Evolutionary conservation across 345 rosid species (phyloP).

Genomic region (Rhizophora apiculata): DNA sequence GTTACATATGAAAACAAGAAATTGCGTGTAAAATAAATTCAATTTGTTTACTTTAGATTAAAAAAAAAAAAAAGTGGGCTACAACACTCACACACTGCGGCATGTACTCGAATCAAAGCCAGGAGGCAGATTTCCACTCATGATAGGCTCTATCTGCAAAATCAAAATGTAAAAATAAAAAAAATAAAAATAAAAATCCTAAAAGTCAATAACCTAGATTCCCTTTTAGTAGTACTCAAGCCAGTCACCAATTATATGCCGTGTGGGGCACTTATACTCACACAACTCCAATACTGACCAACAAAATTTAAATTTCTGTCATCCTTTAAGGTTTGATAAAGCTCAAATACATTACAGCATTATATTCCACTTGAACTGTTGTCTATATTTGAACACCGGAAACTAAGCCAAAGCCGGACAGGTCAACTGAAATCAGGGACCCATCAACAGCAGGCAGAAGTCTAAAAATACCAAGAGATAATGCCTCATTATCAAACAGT

Average conservation of each 20-base stretch:
- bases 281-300: not conserved
- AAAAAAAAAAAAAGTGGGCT: not conserved
- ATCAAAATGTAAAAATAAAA: not conserved
- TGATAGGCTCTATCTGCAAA: slow-evolving; percentile 37
- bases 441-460: too few species aligned
- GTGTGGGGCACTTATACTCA: not conserved
- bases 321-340: too few species aligned
- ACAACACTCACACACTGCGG: slow-evolving; percentile 37
- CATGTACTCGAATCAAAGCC: slow-evolving; percentile 31
- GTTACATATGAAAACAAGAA: not conserved
- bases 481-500: too few species aligned
- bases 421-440: too few species aligned
- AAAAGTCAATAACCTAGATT: slow-evolving; percentile 7
- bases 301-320: not conserved
- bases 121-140: slow-evolving; percentile 38
- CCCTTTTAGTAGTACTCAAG: not conserved
- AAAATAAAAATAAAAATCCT: slow-evolving; percentile 4
- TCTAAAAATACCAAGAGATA: too few species aligned
- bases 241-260: too few species aligned
- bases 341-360: too few species aligned
- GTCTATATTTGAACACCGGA: too few species aligned
- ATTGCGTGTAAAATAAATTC: not conserved
- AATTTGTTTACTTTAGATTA: too few species aligned
- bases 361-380: too few species aligned
- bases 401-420: too few species aligned